phyloP scores from a whole-genome alignment of 169 alveolate genomes.

The Eimeria praecox region DNA sequence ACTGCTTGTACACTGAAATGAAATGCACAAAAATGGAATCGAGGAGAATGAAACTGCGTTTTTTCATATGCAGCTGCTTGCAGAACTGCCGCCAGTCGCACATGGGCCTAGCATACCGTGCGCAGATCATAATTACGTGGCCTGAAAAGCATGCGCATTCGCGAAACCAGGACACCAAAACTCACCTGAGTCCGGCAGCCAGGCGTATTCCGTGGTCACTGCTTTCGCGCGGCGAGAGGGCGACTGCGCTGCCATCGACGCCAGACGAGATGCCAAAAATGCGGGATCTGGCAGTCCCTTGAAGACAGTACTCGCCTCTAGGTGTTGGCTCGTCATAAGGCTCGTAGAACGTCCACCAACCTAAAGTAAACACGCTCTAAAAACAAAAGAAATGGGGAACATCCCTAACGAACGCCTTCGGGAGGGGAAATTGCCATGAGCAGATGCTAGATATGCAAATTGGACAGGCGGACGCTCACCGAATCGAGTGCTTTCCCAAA shows the following conservation, averaged over 20 bases:
- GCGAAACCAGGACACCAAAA: background rate
- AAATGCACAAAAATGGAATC: background rate
- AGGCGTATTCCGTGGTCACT: slow-evolving; percentile 54
- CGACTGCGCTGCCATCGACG: slow-evolving; percentile 71
- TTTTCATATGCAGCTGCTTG: background rate
- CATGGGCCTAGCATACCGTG: background rate
- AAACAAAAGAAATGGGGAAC: background rate
- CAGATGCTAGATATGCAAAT: background rate
- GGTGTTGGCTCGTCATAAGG: background rate
- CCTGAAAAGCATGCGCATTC: background rate
- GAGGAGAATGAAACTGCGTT: background rate
- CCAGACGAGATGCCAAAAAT: slow-evolving; percentile 51
- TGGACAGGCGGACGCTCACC: slow-evolving; percentile 17
- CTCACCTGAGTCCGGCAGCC: slow-evolving; percentile 14
- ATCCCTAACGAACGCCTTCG: background rate
- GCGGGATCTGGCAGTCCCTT: slow-evolving; percentile 29
- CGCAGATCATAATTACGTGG: background rate
- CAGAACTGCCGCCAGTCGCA: background rate
- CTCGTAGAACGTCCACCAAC: background rate
- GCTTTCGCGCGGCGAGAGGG: slow-evolving; percentile 68
- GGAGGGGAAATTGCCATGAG: background rate
- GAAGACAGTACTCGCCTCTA: slow-evolving; percentile 32
- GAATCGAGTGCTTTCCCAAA: background rate
- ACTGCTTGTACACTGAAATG: background rate
- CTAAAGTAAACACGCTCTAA: background rate